Percentiles rank a stretch among this genome's conserved stretches.
phyloP scores from a whole-genome alignment of 371 early-diverging fungal genomes.

The Mucor lusitanicus region DNA sequence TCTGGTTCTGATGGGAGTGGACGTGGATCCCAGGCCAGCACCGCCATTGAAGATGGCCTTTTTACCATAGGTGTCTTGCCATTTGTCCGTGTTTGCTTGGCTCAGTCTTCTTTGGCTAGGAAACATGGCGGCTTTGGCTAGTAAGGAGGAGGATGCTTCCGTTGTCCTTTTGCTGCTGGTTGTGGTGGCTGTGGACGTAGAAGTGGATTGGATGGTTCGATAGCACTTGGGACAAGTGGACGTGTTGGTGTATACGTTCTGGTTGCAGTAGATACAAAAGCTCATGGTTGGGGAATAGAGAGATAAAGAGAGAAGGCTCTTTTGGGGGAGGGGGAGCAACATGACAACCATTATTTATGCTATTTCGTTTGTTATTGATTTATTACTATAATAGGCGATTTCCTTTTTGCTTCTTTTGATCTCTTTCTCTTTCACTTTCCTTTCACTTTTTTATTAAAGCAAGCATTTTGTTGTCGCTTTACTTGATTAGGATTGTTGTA shows the following conservation, averaged over 20 bases:
- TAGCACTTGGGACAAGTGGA: conserved; percentile 23
- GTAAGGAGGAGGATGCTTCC: background rate
- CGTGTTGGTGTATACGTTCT: conserved; percentile 17
- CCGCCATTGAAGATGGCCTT: conserved; percentile 25
- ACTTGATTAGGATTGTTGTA: conserved; percentile 2
- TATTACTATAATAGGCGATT: conserved; percentile 9
- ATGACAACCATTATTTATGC: background rate
- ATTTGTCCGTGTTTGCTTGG: conserved; percentile 21
- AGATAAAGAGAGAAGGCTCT: background rate
- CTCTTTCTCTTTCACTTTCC: background rate
- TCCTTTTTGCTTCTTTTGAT: background rate
- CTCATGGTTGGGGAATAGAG: conserved; percentile 11
- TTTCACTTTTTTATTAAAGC: background rate
- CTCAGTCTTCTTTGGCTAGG: conserved; percentile 8
- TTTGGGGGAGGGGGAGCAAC: no score
- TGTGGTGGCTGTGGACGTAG: background rate
- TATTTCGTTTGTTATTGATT: conserved; percentile 11
- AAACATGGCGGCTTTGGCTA: conserved; percentile 8
- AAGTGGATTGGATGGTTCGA: conserved; percentile 1
- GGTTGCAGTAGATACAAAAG: conserved; percentile 28
- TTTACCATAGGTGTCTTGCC: conserved; percentile 32
- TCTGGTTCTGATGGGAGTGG: conserved; percentile 10
- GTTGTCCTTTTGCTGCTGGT: background rate
- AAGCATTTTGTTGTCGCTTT: conserved; percentile 9
- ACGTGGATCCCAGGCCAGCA: background rate